Evolutionary conservation across 495 filamentous ascomycete genomes (phyloP).

Genomic region (Xylaria sp.): DNA sequence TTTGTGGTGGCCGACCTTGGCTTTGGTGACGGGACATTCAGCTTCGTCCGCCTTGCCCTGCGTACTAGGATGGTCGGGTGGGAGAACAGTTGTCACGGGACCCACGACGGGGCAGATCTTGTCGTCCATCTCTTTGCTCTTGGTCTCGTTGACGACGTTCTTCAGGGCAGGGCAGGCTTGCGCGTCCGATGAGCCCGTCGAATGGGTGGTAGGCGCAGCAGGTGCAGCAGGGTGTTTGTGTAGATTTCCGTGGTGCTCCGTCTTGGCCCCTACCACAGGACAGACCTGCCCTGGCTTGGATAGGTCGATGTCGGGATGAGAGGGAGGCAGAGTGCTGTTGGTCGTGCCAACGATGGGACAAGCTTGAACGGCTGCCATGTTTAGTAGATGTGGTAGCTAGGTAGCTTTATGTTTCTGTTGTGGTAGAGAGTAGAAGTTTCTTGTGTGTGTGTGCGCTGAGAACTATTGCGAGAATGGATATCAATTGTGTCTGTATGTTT

Average conservation of each 20-base stretch:
- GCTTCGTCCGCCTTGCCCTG: constrained; percentile 49
- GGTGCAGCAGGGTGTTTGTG: constrained; percentile 52
- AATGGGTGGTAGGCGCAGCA: constrained; percentile 38
- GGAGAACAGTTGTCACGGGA: constrained; percentile 53
- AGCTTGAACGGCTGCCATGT: constrained; percentile 41
- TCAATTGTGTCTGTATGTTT: not conserved
- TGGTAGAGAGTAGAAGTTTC: not conserved
- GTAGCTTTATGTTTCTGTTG: not conserved
- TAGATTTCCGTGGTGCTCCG: constrained; percentile 53
- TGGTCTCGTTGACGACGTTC: constrained; percentile 48
- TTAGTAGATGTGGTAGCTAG: not conserved
- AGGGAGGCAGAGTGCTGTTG: constrained; percentile 51
- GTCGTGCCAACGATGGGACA: constrained; percentile 55
- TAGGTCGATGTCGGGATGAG: constrained; percentile 52
- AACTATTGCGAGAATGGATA: not conserved
- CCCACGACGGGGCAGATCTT: constrained; percentile 55
- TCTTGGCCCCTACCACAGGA: constrained; percentile 53
- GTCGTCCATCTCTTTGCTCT: constrained; percentile 55
- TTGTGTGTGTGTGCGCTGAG: not conserved
- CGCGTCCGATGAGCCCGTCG: constrained; percentile 45
- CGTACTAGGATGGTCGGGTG: constrained; percentile 53
- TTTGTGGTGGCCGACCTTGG: constrained; percentile 54
- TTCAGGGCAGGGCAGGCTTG: constrained; percentile 52
- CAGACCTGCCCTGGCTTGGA: constrained; percentile 51
- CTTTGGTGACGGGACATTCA: constrained; percentile 59